A percentile compares a stretch with the other conserved stretches of the same genome.
Evolutionary conservation across 768 basidiomycete genomes (phyloP).

Genomic region (Pleurotus citrinopileatus): DNA sequence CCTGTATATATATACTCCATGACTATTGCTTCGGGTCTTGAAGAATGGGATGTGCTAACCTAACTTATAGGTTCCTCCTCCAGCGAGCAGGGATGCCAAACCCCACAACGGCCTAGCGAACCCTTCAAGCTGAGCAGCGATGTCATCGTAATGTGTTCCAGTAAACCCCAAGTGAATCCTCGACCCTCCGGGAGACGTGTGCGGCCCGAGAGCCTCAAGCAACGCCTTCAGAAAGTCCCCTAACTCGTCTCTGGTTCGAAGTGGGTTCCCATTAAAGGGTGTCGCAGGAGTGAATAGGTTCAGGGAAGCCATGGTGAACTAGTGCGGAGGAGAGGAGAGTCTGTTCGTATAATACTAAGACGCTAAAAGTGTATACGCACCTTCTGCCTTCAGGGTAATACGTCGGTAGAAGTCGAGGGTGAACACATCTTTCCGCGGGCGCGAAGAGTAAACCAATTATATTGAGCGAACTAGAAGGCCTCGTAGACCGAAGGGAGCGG

Average conservation of each 20-base stretch:
- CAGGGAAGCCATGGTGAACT: conserved; percentile 19
- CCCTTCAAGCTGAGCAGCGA: conserved; percentile 71
- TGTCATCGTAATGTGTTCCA: conserved; percentile 71
- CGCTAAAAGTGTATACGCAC: not conserved
- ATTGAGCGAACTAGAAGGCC: too few species aligned
- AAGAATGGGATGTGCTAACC: not conserved
- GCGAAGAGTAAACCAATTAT: too few species aligned
- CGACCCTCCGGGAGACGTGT: conserved; percentile 74
- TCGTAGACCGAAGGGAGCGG: too few species aligned
- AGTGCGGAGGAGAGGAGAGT: not conserved
- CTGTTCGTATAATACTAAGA: too few species aligned
- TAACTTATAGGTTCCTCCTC: conserved; percentile 52
- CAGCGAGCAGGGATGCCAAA: conserved; percentile 60
- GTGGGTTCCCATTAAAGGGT: conserved; percentile 55
- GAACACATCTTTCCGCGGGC: not conserved
- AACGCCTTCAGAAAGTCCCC: conserved; percentile 51
- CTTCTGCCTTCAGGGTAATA: not conserved
- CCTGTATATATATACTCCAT: not conserved
- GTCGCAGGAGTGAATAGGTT: conserved; percentile 33
- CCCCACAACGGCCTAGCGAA: conserved; percentile 81
- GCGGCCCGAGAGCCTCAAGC: conserved; percentile 62
- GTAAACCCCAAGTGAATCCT: conserved; percentile 67
- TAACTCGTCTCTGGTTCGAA: conserved; percentile 60
- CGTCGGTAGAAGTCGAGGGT: not conserved
- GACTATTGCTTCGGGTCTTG: too few species aligned